Base-by-base conservation (phyloP, 805 yeast species). In the Candida ascalaphidarum region DNA sequence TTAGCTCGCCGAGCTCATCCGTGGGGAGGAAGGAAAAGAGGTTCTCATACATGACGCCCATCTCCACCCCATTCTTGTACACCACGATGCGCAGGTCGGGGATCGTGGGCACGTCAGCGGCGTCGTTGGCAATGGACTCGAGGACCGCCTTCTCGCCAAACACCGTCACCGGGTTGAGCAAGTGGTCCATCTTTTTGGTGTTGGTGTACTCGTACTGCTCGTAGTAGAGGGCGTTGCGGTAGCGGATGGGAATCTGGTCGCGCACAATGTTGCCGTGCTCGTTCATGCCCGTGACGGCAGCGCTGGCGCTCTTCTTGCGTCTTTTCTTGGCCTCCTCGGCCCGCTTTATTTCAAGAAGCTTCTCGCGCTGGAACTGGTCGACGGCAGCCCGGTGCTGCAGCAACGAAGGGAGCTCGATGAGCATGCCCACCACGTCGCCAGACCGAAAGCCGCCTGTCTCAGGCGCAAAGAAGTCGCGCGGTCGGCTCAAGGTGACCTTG, bases 191-290 rank as follows among this genome's bases (percentile, higher is more conserved):
- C 20, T 65, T 68, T 37, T 73, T 77, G 1, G 84, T 71, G 3
- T 75, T 57, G 4, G 76, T 69, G 44, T 81, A 84, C 49, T 92
- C 96, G 34, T 75, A 78, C 42, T 80, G 84, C 49, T 92, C 99
- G 48, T 77, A 86, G 55, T 74, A 86, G 16, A 84, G 56, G 26
- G 78, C 77, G 32, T 71, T 77, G 45, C 79, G 82, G 55, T 81
- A 85, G 41, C 81, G 69, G 28, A 92, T 82, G 2, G 96, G 96
- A 28, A 82, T 78, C 43, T 89, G 85, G 44, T 86, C 96, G 31
- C 97, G 67, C 2, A 71, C 52, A 11, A 81, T 60, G 39, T 80
- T 78, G n/a, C 39, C 50, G 35, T 44, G 25, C 5, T 28, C 39
- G 14, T 23, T 27, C 26, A 37, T 50, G 4, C 16, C 21, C 4